Percentiles rank a stretch among this genome's conserved stretches.
These are phyloP conservation scores for Umbilicus rupestris DNA, from an alignment of 164 flowering plant genomes.

Conservation along the genomic window DNA sequence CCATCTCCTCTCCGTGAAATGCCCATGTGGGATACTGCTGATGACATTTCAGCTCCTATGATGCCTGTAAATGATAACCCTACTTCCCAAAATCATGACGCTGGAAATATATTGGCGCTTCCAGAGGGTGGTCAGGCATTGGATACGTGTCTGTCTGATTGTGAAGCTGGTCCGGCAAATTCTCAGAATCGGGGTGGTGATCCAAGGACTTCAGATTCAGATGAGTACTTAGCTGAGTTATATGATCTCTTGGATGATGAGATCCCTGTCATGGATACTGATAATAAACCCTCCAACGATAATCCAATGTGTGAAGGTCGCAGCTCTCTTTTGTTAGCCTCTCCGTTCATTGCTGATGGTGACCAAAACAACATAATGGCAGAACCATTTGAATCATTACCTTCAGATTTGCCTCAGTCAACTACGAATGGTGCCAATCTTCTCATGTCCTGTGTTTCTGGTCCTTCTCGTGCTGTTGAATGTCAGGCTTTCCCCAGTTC, in stretches of 20 bases:
- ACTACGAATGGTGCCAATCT: slow-evolving; percentile 15
- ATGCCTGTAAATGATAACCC: slow-evolving; percentile 24
- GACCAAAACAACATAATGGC: slow-evolving; percentile 15
- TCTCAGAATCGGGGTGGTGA: slow-evolving; percentile 18
- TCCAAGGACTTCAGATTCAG: slow-evolving; percentile 39
- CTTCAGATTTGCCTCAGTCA: slow-evolving; percentile 15
- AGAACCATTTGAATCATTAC: slow-evolving; percentile 20
- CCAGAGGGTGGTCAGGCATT: slow-evolving; percentile 20
- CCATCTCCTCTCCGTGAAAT: slow-evolving; percentile 39
- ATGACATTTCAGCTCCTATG: slow-evolving; percentile 30
- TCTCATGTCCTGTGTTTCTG: slow-evolving; percentile 14
- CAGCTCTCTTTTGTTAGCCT: slow-evolving; percentile 40
- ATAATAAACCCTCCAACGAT: slow-evolving; percentile 42
- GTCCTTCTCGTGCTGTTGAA: slow-evolving; percentile 11
- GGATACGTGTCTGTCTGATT: slow-evolving; percentile 22
- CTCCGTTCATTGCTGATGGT: slow-evolving; percentile 33
- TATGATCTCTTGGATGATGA: slow-evolving; percentile 15
- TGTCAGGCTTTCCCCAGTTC: slow-evolving; percentile 11
- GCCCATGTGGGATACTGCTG: slow-evolving; percentile 40
- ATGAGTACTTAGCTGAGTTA: slow-evolving; percentile 29
- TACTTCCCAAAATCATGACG: slow-evolving; percentile 16
- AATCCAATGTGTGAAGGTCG: slow-evolving; percentile 42
- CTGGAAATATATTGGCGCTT: slow-evolving; percentile 17
- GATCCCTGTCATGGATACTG: slow-evolving; percentile 26
- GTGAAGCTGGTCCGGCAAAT: slow-evolving; percentile 23